Evolutionary conservation across 768 basidiomycete species (phyloP).

Genomic region (Leucosporidium creatinivorum): DNA sequence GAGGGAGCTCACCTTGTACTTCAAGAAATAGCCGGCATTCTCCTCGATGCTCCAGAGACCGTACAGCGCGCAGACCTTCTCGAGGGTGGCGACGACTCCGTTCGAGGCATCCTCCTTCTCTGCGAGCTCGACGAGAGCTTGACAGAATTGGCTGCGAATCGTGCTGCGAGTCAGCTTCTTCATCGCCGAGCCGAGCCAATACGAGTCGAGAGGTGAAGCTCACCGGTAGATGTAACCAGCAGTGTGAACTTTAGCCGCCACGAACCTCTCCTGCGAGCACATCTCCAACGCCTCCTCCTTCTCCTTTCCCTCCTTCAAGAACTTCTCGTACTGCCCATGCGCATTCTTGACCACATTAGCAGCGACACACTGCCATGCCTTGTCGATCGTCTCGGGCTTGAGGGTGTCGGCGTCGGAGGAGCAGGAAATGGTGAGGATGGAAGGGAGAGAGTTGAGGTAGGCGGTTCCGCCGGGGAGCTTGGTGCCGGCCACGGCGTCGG

Average conservation of each 20-base stretch:
- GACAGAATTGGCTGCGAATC: constrained; percentile 34
- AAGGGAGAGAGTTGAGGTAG: constrained; percentile 42
- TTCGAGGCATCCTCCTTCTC: constrained; percentile 37
- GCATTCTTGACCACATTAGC: constrained; percentile 46
- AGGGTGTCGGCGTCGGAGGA: constrained; percentile 34
- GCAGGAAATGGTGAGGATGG: constrained; percentile 39
- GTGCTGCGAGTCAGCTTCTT: neutral
- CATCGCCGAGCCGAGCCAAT: neutral
- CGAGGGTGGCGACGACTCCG: constrained; percentile 38
- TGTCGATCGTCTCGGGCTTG: constrained; percentile 42
- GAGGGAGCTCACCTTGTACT: constrained; percentile 36
- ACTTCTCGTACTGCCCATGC: constrained; percentile 40
- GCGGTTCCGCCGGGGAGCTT: constrained; percentile 43
- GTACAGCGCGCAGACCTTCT: constrained; percentile 43
- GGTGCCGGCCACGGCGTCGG: constrained; percentile 42
- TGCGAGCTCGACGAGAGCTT: constrained; percentile 41
- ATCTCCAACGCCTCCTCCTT: constrained; percentile 46
- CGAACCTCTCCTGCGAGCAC: constrained; percentile 44
- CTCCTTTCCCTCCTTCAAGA: constrained; percentile 40
- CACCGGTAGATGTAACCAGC: constrained; percentile 44
- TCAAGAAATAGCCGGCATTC: constrained; percentile 45
- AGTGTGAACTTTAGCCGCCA: constrained; percentile 46
- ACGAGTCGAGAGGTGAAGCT: constrained; percentile 18
- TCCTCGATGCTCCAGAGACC: constrained; percentile 46
- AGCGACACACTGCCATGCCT: constrained; percentile 44